Base-by-base conservation (phyloP, 495 filamentous ascomycete species). In the Penicillium fimorum region DNA sequence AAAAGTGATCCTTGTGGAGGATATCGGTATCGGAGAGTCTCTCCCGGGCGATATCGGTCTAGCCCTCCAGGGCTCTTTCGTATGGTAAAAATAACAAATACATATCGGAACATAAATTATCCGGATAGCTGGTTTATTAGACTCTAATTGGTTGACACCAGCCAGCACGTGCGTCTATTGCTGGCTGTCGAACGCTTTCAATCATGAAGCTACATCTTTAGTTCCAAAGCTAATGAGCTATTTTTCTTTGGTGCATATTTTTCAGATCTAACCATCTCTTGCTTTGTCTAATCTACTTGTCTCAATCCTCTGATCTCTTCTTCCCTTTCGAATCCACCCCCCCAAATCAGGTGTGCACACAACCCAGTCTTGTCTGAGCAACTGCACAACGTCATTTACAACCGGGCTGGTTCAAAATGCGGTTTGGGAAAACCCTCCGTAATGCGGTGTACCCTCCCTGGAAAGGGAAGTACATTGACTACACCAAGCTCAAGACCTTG, bases 401-500 rank as follows among this genome's bases (percentile, higher is more conserved):
- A 47, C 22, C 15, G 15, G 32, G 15, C 24, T 54, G 54, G 65
- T 20, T n/a, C 64, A 82, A 33, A 47, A 98, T 98, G 94, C 86
- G 89, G 57, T 98, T 96, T 78, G 94, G 92, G 41, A 91, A 84
- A 75, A 96, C 89, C 24, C 83, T 98, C 41, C 82, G 83, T 47
- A 82, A 82, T 56, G 85, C 90, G 11, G 81, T 89, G 58, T 94
- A 98, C 68, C 74, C 84, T 50, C 93, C 95, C 59, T 98, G 95
- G 95, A 86, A 85, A 66, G 87, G 85, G 61, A 82, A 93, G 57
- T 98, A 98, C 75, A 90, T 98, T 63, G 94, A 97, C 71, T 98
- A 98, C 67, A 74, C 79, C 57, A 96, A 92, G 78, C 84, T 98
- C 45, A 97, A 98, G 77, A 77, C 80, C 53, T 82, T 98, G 38